These are phyloP conservation scores for Phytophthora ohioensis DNA, from an alignment of 352 stramenopile species.

Conservation along the genomic window DNA sequence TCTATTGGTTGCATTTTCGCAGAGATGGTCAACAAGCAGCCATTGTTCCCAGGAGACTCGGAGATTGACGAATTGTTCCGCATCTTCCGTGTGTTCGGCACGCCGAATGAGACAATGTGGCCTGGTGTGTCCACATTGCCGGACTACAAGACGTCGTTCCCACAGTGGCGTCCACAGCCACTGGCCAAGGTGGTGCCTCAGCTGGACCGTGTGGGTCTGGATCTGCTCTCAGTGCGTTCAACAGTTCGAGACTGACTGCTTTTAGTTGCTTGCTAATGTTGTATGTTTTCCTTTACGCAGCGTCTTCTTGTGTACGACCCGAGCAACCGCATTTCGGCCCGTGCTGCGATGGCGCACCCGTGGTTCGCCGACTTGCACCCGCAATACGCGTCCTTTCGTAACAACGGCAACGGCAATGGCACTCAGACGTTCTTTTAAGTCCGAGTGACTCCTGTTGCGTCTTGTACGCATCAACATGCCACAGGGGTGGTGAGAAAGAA, in stretches of 20 bases:
- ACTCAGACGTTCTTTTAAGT: conserved; percentile 54
- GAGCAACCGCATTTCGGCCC: conserved; percentile 78
- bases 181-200: conserved; percentile 90
- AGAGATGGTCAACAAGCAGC: conserved; percentile 94
- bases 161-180: conserved; percentile 95
- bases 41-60: conserved; percentile 93
- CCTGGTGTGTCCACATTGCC: conserved; percentile 96
- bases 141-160: conserved; percentile 98
- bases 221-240: conserved; percentile 78
- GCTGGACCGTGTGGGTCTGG: conserved; percentile 80
- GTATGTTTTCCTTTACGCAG: conserved; percentile 40
- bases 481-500: neutral
- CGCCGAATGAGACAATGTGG: conserved; percentile 97
- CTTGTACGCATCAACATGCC: neutral
- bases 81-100: conserved; percentile 98
- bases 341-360: conserved; percentile 82
- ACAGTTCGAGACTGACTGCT: neutral
- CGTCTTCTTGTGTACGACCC: conserved; percentile 86
- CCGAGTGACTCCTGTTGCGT: neutral
- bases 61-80: conserved; percentile 99
- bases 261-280: conserved; percentile 8
- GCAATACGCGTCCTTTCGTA: conserved; percentile 79
- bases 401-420: conserved; percentile 56
- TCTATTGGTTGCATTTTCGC: conserved; percentile 94
- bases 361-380: conserved; percentile 87